phyloP scores from a whole-genome alignment of 805 yeast species.

The Pichia kluyveri region DNA sequence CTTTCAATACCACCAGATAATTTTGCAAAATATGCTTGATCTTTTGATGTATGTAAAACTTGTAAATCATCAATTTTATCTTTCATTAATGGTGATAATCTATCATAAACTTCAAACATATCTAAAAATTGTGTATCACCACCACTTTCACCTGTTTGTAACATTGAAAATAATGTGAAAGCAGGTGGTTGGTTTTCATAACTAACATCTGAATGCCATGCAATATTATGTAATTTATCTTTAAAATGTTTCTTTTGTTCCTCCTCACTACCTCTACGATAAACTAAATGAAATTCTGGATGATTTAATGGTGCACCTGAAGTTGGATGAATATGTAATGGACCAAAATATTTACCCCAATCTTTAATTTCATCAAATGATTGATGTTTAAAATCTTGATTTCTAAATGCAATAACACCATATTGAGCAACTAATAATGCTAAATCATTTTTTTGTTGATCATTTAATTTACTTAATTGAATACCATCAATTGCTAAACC shows the following conservation, averaged over 20 bases:
- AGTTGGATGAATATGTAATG: conserved; percentile 23
- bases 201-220: conserved; percentile 70
- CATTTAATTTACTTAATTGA: conserved; percentile 46
- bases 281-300: conserved; percentile 57
- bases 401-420: conserved; percentile 59
- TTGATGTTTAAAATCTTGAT: conserved; percentile 53
- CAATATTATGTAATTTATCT: conserved; percentile 29
- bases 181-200: conserved; percentile 71
- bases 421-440: conserved; percentile 61
- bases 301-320: conserved; percentile 55
- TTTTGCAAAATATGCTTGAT: conserved; percentile 54
- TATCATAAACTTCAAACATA: conserved; percentile 57
- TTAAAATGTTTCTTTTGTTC: conserved; percentile 30
- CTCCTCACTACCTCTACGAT: conserved; percentile 36
- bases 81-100: conserved; percentile 60
- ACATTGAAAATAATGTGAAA: conserved; percentile 53
- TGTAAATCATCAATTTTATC: conserved; percentile 50
- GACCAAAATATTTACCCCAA: conserved; percentile 59
- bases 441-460: conserved; percentile 55
- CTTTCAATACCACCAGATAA: conserved; percentile 52
- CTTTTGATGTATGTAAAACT: conserved; percentile 62
- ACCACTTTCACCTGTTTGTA: conserved; percentile 52
- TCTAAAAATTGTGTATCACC: conserved; percentile 82
- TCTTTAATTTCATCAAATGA: conserved; percentile 41
- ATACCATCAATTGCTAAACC: conserved; percentile 58